These are phyloP conservation scores for Boletus speciosus DNA, from an alignment of 768 basidiomycete species.

Conservation along the genomic window DNA sequence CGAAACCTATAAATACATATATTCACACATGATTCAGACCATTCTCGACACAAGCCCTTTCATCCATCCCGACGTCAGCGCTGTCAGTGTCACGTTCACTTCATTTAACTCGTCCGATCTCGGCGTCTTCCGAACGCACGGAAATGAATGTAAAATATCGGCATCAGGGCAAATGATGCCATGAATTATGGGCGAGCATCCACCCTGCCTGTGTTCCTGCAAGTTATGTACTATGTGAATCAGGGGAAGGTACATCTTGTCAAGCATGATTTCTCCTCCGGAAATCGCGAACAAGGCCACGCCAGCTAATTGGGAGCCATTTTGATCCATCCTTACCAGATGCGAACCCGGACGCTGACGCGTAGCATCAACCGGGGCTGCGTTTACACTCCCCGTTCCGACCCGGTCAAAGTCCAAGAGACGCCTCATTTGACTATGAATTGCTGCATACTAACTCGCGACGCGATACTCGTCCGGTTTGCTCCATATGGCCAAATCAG, in stretches of 20 bases:
- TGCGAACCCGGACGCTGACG: not conserved
- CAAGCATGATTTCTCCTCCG: not conserved
- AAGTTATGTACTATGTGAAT: not conserved
- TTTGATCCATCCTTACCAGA: not conserved
- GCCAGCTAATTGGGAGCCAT: not conserved
- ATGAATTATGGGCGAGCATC: not conserved
- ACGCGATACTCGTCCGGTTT: not conserved
- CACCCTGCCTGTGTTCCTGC: too few species aligned
- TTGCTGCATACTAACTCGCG: not conserved
- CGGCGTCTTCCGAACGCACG: not conserved
- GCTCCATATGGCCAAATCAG: not conserved
- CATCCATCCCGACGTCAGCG: not conserved
- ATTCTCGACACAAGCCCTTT: not conserved
- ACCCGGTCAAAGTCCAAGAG: not conserved
- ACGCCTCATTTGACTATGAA: not conserved
- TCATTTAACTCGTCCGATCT: not conserved
- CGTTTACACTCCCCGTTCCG: not conserved
- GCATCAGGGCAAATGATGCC: not conserved
- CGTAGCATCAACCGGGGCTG: not conserved
- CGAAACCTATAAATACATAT: not conserved
- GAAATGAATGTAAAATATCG: conserved; percentile 1
- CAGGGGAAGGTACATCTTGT: not conserved
- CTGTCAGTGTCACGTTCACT: not conserved
- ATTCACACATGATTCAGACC: not conserved
- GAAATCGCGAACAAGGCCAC: not conserved